phyloP scores from a whole-genome alignment of 768 basidiomycete species.

The Auriscalpium vulgare region DNA sequence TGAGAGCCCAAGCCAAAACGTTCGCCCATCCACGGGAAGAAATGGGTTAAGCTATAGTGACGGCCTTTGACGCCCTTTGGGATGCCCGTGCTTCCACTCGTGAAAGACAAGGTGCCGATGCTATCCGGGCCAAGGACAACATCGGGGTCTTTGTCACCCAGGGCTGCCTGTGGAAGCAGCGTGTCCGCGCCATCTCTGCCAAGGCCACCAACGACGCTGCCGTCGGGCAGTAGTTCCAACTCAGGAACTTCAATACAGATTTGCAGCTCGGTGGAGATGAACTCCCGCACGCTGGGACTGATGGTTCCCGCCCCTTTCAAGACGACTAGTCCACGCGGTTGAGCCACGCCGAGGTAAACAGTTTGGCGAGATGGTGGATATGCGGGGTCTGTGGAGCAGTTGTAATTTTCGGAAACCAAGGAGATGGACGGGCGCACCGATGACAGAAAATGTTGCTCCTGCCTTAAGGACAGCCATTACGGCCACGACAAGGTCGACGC shows the following conservation, averaged over 20 bases:
- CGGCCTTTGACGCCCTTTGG: conserved; percentile 96
- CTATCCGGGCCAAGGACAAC: conserved; percentile 91
- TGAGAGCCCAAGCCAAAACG: conserved; percentile 64
- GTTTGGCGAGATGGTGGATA: conserved; percentile 92
- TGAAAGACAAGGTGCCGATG: conserved; percentile 90
- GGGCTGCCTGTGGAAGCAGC: conserved; percentile 41
- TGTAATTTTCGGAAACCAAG: neutral
- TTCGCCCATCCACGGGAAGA: conserved; percentile 99
- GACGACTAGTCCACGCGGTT: conserved; percentile 84
- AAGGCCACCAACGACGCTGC: conserved; percentile 59
- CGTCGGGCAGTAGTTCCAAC: conserved; percentile 61
- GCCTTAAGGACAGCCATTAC: conserved; percentile 96
- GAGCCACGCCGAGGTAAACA: conserved; percentile 87
- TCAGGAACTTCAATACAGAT: conserved; percentile 91
- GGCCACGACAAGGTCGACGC: conserved; percentile 93
- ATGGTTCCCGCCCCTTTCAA: conserved; percentile 86
- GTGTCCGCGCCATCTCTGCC: conserved; percentile 43
- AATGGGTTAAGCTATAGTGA: conserved; percentile 95
- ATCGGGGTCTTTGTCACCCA: conserved; percentile 68
- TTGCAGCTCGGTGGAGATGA: conserved; percentile 65
- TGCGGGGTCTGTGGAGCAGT: conserved; percentile 66
- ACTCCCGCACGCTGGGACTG: conserved; percentile 73
- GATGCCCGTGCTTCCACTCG: conserved; percentile 94
- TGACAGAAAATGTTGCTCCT: conserved; percentile 94
- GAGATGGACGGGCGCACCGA: conserved; percentile 48